Conservation (phyloP, 2,329 filamentous ascomycete species). For the Ophiostoma sp. region DNA sequence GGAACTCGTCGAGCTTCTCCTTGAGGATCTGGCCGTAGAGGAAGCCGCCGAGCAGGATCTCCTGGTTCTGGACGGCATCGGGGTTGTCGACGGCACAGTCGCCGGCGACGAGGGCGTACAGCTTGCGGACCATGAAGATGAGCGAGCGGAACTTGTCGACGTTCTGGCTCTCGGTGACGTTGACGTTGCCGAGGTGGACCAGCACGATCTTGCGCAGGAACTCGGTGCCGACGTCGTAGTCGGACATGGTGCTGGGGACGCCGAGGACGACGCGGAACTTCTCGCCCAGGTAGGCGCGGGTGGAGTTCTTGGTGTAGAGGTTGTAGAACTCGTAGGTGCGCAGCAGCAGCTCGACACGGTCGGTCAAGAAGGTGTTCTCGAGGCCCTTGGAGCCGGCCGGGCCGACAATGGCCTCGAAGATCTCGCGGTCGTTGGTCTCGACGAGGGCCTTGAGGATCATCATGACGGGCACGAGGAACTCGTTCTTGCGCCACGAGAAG, state of each 20-base stretch:
- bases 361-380: constrained; percentile 87
- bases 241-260: constrained; percentile 74
- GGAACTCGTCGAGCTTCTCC: constrained; percentile 85
- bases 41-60: constrained; percentile 87
- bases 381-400: constrained; percentile 68
- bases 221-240: constrained; percentile 86
- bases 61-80: constrained; percentile 93
- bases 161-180: constrained; percentile 79
- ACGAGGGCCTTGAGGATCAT: constrained; percentile 95
- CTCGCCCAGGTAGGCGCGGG: constrained; percentile 77
- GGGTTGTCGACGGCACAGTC: constrained; percentile 94
- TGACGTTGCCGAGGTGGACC: constrained; percentile 80
- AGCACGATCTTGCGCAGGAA: constrained; percentile 86
- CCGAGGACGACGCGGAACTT: constrained; percentile 88
- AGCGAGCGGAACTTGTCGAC: constrained; percentile 90
- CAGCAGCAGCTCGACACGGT: constrained; percentile 85
- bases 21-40: constrained; percentile 94
- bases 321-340: constrained; percentile 90
- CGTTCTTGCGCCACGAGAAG: constrained; percentile 96
- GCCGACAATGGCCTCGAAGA: constrained; percentile 90
- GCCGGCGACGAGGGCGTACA: constrained; percentile 87
- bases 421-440: constrained; percentile 93
- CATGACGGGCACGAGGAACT: constrained; percentile 91
- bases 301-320: constrained; percentile 75
- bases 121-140: constrained; percentile 91